Evolutionary conservation across 139 green algal genomes (phyloP).

Genomic region (Chlamydomonas incerta): DNA sequence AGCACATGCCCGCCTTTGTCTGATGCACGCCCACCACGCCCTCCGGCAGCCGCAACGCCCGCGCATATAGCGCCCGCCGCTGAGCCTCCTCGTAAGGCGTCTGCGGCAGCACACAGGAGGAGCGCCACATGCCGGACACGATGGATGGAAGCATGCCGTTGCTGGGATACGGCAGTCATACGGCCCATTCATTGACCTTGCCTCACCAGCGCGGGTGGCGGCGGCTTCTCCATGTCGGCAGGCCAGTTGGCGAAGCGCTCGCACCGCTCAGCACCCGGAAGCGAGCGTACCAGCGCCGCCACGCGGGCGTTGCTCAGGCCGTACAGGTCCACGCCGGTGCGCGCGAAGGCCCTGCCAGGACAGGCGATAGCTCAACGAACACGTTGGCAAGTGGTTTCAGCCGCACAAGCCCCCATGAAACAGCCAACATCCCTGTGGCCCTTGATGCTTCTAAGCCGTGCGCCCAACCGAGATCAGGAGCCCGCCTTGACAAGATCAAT

Average conservation of each 20-base stretch:
- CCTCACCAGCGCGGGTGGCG: slow-evolving; percentile 58
- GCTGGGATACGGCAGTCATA: no score
- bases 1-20: slow-evolving; percentile 37
- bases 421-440: no score
- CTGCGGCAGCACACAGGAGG: slow-evolving; percentile 38
- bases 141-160: no score
- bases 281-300: slow-evolving; percentile 44
- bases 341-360: neutral
- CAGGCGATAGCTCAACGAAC: neutral
- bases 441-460: no score
- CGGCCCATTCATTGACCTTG: no score
- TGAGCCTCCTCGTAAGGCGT: slow-evolving; percentile 56
- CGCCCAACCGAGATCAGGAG: no score
- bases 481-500: no score
- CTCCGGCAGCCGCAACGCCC: slow-evolving; percentile 61
- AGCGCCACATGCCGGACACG: no score
- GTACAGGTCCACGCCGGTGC: slow-evolving; percentile 61
- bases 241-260: slow-evolving; percentile 68
- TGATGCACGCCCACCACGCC: slow-evolving; percentile 47
- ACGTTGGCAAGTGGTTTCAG: no score
- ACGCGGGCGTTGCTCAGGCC: slow-evolving; percentile 59
- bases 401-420: no score
- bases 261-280: slow-evolving; percentile 61
- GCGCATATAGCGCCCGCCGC: slow-evolving; percentile 35
- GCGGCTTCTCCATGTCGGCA: slow-evolving; percentile 28